Base-by-base conservation (phyloP, 768 basidiomycete species). In the Collybia sordida region DNA sequence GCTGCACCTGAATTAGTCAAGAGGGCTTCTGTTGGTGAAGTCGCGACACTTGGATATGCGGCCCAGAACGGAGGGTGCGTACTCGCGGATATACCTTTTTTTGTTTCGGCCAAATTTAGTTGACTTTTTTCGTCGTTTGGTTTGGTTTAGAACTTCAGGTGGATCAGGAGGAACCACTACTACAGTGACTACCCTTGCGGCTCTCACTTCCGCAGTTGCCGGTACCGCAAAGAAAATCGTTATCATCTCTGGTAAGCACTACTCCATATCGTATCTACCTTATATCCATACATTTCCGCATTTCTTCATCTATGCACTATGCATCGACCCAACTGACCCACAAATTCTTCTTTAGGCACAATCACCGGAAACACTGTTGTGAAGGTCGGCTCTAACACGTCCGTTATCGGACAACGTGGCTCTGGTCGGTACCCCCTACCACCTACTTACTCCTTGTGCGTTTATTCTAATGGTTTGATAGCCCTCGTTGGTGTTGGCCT, bases 401-500 rank as follows among this genome's bases (percentile, higher is more conserved):
- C 74, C 12, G 58, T 78, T 40, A 54, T 78, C 44, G 75, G 76
- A 24, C 63, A 64, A 42, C 40, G 48, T 15, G 75, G 74, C 21
- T 73, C 74, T 14, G 54, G 74, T 75, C 54, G 41, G 70, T 55
- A 6, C 21, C 36, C 14, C 19, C 21, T 17, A 50, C 21, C 18
- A 15, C 3, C 7, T 46, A 22, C 22, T 2, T 0, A 0, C 1
- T 23, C 24, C 18, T 22, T 3, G 24, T 15, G 51, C 24, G 38
- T 4, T 31, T 50, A 12, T 24, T 17, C n/a, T 15, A 5, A 4
- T 38, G 18, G n/a, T n/a, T n/a, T n/a, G 45, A 4, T 31, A 77
- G 74, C 71, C 19, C 73, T 78, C 45, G 61, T 62, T 37, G 76
- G 76, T 39, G 66, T 78, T 53, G 77, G 77, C 1, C 65, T 78